Base-by-base conservation (phyloP, 345 rosid species). In the Hibiscus trionum region DNA sequence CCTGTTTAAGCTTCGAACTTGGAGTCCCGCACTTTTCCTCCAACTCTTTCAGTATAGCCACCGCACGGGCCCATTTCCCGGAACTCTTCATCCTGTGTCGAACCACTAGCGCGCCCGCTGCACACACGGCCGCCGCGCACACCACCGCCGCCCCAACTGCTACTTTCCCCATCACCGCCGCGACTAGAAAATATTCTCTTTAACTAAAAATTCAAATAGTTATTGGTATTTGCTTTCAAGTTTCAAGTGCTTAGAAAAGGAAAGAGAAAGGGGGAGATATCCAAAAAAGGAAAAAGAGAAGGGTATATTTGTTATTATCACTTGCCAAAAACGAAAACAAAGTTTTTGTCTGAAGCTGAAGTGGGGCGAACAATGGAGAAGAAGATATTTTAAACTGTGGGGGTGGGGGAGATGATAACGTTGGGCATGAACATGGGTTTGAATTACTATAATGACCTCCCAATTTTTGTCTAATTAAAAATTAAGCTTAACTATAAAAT, bases 1-100 rank as follows among this genome's bases (percentile, higher is more conserved):
- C 84, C 85, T 88, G 89, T 67, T 79, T 81, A 47, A 93, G 86
- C 81, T 87, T 91, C 77, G 76, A 80, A 42, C 79, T 73, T 8
- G 97, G 94, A 16, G 96, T 80, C 76, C 82, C 91, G 69, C 96
- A 89, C 80, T 83, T 86, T 31, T 87, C 93, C 70, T 88, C 88
- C 1, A 93, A 82, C 67, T 87, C 91, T 70, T 75, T 86, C 56
- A 91, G 74, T 52, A 93, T 89, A 50, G 82, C 89, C 85, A 81
- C 57, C 7, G 84, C 86, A 73, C 72, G 77, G 29, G 82, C 84
- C 96, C 91, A 87, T 81, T 74, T 88, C 56, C 91, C 83, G 0
- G 86, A 80, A 57, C 74, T 71, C 76, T 70, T 72, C 82, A 84
- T 85, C 83, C 87, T 76, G 61, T 81, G 86, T 59, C 84, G 80